These are phyloP conservation scores for Aschersonia sp. DNA, from an alignment of 2,329 filamentous ascomycete genomes.

Conservation along the genomic window DNA sequence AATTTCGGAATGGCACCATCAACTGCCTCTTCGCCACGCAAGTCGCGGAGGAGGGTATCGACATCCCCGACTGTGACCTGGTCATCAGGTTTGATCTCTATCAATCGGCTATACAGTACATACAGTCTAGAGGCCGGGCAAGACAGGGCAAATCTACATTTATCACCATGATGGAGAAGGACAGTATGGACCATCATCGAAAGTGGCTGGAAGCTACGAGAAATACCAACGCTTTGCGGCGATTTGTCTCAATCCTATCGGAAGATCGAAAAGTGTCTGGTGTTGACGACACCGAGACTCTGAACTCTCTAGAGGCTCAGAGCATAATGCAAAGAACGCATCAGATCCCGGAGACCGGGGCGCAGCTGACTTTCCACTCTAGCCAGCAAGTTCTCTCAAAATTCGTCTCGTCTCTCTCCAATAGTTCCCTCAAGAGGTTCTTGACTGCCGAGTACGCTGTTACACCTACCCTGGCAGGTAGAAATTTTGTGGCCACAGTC, in stretches of 20 bases:
- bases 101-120: constrained; percentile 81
- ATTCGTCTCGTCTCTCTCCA: constrained; percentile 53
- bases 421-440: constrained; percentile 7
- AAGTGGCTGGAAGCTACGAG: constrained; percentile 44
- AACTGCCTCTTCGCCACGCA: constrained; percentile 56
- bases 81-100: constrained; percentile 75
- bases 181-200: constrained; percentile 46
- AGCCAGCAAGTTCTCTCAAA: constrained; percentile 58
- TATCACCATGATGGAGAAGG: constrained; percentile 66
- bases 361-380: constrained; percentile 64
- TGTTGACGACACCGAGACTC: constrained; percentile 9
- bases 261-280: constrained; percentile 45
- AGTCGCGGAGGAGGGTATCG: constrained; percentile 53
- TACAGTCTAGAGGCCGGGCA: constrained; percentile 83
- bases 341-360: constrained; percentile 51
- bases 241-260: constrained; percentile 63
- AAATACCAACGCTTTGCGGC: constrained; percentile 50
- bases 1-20: constrained; percentile 41
- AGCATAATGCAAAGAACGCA: constrained; percentile 31
- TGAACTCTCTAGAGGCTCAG: constrained; percentile 8
- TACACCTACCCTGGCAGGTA: constrained; percentile 25
- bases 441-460: constrained; percentile 47
- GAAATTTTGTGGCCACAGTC: constrained; percentile 62
- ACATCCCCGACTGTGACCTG: constrained; percentile 53
- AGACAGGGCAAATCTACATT: constrained; percentile 66